Evolutionary conservation across 2,329 filamentous ascomycete genomes (phyloP).

Genomic region (Neofusicoccum sp.): DNA sequence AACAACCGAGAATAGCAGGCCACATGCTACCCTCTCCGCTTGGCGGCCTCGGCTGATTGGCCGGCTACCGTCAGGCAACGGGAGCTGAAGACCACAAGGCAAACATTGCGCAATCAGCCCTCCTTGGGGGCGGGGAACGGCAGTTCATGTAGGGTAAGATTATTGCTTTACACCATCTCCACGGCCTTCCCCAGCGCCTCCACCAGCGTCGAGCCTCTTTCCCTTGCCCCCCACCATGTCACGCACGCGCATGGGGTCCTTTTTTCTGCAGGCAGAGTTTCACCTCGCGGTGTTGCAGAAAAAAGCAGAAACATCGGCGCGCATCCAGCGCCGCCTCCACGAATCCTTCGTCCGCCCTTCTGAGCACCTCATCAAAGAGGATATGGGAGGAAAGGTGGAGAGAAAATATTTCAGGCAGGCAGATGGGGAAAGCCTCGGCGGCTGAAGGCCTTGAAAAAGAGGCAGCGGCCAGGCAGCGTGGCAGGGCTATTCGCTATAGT

Average conservation of each 20-base stretch:
- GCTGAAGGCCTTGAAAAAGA: not conserved
- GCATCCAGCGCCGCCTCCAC: not conserved
- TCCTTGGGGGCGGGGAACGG: not conserved
- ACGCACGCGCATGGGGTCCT: not conserved
- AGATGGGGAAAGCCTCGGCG: not conserved
- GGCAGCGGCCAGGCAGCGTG: not conserved
- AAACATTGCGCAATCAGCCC: not conserved
- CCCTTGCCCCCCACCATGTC: too few species aligned
- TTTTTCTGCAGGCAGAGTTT: not conserved
- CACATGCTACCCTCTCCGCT: not conserved
- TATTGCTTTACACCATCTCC: not conserved
- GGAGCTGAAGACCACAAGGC: not conserved
- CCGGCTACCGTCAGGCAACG: not conserved
- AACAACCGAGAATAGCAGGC: not conserved
- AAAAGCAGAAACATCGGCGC: not conserved
- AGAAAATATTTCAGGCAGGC: not conserved
- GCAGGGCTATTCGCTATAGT: not conserved
- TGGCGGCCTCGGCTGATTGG: not conserved
- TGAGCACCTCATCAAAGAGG: not conserved
- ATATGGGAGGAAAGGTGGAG: not conserved
- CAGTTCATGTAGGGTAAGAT: not conserved
- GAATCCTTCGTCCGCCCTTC: not conserved
- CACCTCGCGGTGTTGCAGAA: not conserved
- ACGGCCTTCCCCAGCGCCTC: not conserved
- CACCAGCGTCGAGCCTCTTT: too few species aligned